Evolutionary conservation across 257 asterid species (phyloP), one percentile per base, ranked within the genome.

Genomic region (Paraleonurus japonicus): DNA sequence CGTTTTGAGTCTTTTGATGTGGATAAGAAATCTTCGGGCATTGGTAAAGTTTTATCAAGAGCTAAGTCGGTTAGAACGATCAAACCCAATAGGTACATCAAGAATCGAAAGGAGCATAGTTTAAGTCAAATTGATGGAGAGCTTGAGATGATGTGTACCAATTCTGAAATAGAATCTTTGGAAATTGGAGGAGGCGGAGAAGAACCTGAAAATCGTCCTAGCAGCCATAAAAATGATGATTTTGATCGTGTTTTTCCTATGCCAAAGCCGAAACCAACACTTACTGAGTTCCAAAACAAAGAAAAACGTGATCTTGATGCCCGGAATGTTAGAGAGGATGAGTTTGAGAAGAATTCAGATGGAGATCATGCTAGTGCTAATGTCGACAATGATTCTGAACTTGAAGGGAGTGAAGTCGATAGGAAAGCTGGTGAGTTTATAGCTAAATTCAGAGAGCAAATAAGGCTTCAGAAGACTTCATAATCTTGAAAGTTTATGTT

Each of bases 391-490:
- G 88, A 83, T 37, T 59, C 79, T 16, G 96, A 85, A 19, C 81
- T 86, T 27, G 85, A 71, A 65, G 96, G 94, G 68, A 89, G 95
- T 59, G 98, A 92, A 84, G 98, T 93, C 70, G 97, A 93, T 71
- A 75, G 96, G 79, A 93, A 93, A 80, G 98, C 97, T 22, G 97
- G 82, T 6, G 97, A 93, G 83, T 93, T 93, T 69, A 93, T 93
- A 57, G 98, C 98, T 58, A 93, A 89, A 83, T 90, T 93, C 75
- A 86, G 89, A 83, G 89, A 87, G 85, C 98, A 93, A 67, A 93
- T 93, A 61, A 80, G 96, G 84, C 94, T 82, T 67, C 98, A 93
- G 76, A 89, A 89, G 80, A 66, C 80, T 64, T 85, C 84, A 68
- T 81, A 85, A 26, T 35, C 63, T 4, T 75, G 65, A 75, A 57